Evolutionary conservation across 306 rosid genomes (phyloP), one percentile per base, ranked within the genome.

Genomic region (Quercus alba): DNA sequence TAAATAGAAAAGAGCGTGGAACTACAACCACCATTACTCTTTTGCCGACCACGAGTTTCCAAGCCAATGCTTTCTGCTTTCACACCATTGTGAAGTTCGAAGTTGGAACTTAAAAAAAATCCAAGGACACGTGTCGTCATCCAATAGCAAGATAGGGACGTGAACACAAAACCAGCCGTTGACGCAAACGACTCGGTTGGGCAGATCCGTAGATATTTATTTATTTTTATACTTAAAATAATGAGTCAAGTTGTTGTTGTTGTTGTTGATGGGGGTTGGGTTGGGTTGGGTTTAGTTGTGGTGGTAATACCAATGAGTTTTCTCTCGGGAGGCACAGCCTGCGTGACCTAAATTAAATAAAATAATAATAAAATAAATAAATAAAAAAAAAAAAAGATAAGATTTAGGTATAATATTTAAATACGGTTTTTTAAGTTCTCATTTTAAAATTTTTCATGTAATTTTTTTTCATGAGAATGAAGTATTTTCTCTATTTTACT

Each of bases 301-400:
- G 89, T 81, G 90, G 75, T 18, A 80, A 82, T 38, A 81, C 56
- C 88, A 57, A 90, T 83, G 91, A 70, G 30, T 81, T 81, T 75
- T 88, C 73, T 26, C 86, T 89, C 86, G 82, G 90, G 88, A 81
- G 85, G 91, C 90, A 88, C 90, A 90, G 91, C 91, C 90, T 68
- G 88, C 91, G 75, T 88, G 94, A 79, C 57, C 20, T 70, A 78
- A 75, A 78, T 68, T 81, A 46, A 77, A 51, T 69, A 63, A 56
- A 77, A 71, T 17, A 26, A 26, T 25, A 25, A 25, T 1, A 26
- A 26, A 25, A 23, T 1, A 23, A 23, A 63, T 56, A 77, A n/a
- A n/a, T n/a, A 70, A 12, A 25, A 25, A 25, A 25, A 26, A 84
- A 77, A 78, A 52, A 18, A 7, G 13, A 26, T 13, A 75, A 35